Percentiles rank a stretch among this genome's conserved stretches.
Evolutionary conservation across 495 filamentous ascomycete genomes (phyloP).

Genomic region (Pyrenula massariospora): DNA sequence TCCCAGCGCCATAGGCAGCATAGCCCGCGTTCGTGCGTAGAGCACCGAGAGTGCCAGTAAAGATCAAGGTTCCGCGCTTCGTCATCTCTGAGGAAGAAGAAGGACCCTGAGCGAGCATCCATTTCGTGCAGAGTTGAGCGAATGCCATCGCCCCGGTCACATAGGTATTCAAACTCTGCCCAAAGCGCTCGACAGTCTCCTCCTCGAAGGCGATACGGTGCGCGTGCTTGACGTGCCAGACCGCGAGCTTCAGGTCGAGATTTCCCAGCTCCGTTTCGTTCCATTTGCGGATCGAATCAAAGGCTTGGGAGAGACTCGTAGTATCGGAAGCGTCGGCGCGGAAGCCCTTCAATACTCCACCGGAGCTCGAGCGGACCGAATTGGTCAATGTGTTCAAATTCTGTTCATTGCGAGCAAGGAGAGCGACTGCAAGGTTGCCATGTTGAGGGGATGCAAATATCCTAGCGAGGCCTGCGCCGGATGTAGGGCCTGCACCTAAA

Average conservation of each 20-base stretch:
- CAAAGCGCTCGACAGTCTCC: constrained; percentile 32
- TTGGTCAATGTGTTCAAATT: constrained; percentile 21
- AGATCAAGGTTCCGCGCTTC: constrained; percentile 37
- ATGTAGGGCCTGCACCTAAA: constrained; percentile 29
- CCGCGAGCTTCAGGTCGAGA: constrained; percentile 27
- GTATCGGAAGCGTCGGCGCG: constrained; percentile 27
- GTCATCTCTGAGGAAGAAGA: constrained; percentile 19
- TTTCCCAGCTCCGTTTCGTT: constrained; percentile 21
- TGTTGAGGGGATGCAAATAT: constrained; percentile 30
- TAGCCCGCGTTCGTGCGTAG: constrained; percentile 30
- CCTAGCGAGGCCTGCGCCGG: constrained; percentile 33
- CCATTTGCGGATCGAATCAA: constrained; percentile 24
- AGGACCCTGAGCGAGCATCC: constrained; percentile 28
- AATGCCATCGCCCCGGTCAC: constrained; percentile 36
- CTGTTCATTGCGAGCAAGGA: constrained; percentile 29
- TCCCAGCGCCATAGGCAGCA: constrained; percentile 31
- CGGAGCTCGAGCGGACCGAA: constrained; percentile 20
- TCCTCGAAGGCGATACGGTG: constrained; percentile 33
- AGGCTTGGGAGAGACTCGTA: constrained; percentile 19
- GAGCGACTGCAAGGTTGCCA: constrained; percentile 34
- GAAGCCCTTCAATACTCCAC: constrained; percentile 29
- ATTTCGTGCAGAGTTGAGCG: constrained; percentile 25
- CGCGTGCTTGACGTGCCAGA: constrained; percentile 35
- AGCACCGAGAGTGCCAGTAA: constrained; percentile 34
- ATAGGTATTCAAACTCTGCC: constrained; percentile 24